Evolutionary conservation across 306 rosid species (phyloP).

Genomic region (Quercus bicolor): DNA sequence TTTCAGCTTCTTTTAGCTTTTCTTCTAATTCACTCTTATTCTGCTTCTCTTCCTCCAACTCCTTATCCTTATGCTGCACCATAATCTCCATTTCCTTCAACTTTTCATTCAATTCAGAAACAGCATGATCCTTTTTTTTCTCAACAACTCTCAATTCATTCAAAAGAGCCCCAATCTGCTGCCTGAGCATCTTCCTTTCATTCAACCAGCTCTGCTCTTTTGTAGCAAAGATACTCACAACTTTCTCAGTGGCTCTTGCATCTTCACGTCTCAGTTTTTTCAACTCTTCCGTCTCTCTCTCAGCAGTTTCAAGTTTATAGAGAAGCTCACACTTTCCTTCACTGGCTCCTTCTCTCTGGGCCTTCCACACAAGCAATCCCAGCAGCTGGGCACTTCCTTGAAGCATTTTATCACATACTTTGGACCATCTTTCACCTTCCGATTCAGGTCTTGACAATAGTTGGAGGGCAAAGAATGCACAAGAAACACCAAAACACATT

Average conservation of each 20-base stretch:
- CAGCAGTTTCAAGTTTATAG: constrained; percentile 47
- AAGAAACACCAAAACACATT: constrained; percentile 79
- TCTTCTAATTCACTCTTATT: constrained; percentile 63
- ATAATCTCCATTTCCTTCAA: constrained; percentile 54
- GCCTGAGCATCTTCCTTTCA: constrained; percentile 68
- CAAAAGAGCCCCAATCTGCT: constrained; percentile 64
- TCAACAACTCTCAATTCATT: constrained; percentile 60
- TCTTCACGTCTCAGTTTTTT: constrained; percentile 78
- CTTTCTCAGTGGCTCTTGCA: constrained; percentile 94
- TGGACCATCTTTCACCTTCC: constrained; percentile 51
- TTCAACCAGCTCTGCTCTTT: constrained; percentile 85
- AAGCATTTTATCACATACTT: constrained; percentile 61
- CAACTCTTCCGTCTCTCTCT: constrained; percentile 63
- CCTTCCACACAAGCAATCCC: constrained; percentile 80
- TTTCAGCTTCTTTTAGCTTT: constrained; percentile 49
- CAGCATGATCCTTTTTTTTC: constrained; percentile 42
- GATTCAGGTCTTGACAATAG: constrained; percentile 45
- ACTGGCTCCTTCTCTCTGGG: constrained; percentile 46
- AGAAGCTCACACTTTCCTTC: constrained; percentile 33
- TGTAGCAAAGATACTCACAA: constrained; percentile 82
- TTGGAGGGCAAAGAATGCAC: constrained; percentile 76
- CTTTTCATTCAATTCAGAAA: constrained; percentile 48
- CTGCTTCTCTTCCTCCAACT: constrained; percentile 49
- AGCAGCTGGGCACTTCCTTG: constrained; percentile 81
- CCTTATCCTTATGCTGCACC: constrained; percentile 54